Base-by-base conservation (phyloP, 768 basidiomycete species). In the Basidioascus undulatus region DNA sequence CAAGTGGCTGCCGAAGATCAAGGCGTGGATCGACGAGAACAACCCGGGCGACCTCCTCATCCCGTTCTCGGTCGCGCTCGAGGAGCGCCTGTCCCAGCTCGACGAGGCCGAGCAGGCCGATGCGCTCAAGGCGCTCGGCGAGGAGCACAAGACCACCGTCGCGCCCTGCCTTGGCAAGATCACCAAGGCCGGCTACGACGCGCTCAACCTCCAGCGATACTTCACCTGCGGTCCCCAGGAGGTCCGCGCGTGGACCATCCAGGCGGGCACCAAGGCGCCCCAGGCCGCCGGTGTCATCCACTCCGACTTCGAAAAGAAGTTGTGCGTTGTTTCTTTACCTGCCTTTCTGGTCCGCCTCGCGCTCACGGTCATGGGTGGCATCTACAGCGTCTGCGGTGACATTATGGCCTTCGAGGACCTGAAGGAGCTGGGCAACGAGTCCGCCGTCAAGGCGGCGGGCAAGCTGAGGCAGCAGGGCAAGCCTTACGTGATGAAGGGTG, bases 221-320 rank as follows among this genome's bases (percentile, higher is more conserved):
- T 92, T 92, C 63, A 98, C 92, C 15, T 87, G 82, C 53, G 92
- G 92, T 10, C 87, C 87, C 3, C 77, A 79, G 49, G 89, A 94
- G 62, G 86, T 94, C 8, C 77, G 92, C 40, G 89, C 89, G 7
- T 98, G 92, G 92, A 96, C 87, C 1, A 83, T 98, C 54, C 68
- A 87, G 44, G 73, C 71, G 44, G 86, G 83, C 18, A 87, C 76
- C 21, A 92, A 86, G 57, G 89, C 92, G 1, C 92, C 89, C 3
- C 79, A 84, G 56, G 92, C 92, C 7, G 92, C 92, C 30, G 92
- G 92, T 59, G 84, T 96, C 48, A 96, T 96, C 54, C 89, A 96
- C 77, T 83, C 82, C 39, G 87, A 94, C 61, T 94, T 96, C 55
- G 84, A 94, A 64, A 81, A 89, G 60, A 87, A 92, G 61, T n/a